Percentiles rank a stretch among this genome's conserved stretches.
These are phyloP conservation scores for Verticillium nonalfalfae DNA, from an alignment of 2,329 filamentous ascomycete genomes.

Conservation along the genomic window DNA sequence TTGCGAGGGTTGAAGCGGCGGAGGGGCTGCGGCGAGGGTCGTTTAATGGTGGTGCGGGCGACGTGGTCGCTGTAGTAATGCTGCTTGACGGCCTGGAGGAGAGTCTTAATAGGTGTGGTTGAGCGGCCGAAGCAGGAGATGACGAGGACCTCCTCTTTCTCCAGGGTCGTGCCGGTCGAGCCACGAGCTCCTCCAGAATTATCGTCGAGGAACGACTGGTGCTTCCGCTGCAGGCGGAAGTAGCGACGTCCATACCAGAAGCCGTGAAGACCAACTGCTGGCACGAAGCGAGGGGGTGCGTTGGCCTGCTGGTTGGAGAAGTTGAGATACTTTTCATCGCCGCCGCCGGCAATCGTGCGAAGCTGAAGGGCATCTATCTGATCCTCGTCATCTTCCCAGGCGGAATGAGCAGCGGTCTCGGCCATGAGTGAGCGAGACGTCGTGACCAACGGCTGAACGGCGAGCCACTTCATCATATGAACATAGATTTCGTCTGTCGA, in stretches of 20 bases:
- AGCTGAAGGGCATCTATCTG: conserved; percentile 31
- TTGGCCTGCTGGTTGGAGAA: conserved; percentile 52
- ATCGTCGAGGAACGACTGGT: conserved; percentile 33
- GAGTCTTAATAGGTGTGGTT: conserved; percentile 45
- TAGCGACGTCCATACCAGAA: conserved; percentile 50
- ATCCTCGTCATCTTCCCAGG: conserved; percentile 51
- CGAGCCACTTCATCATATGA: conserved; percentile 54
- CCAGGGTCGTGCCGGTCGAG: conserved; percentile 12
- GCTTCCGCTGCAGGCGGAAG: conserved; percentile 39
- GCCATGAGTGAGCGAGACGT: conserved; percentile 47
- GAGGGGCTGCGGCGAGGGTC: conserved; percentile 38
- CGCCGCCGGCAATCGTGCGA: conserved; percentile 26
- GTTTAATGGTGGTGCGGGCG: conserved; percentile 52
- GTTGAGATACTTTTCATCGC: conserved; percentile 40
- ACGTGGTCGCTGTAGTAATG: conserved; percentile 44
- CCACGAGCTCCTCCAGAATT: conserved; percentile 19
- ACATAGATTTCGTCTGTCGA: conserved; percentile 51
- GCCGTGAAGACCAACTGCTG: conserved; percentile 43
- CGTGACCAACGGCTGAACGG: conserved; percentile 42
- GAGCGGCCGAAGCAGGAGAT: conserved; percentile 49
- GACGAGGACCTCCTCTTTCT: conserved; percentile 44
- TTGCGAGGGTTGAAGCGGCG: conserved; percentile 29
- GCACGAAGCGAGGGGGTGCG: conserved; percentile 44
- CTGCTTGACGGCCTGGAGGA: conserved; percentile 47
- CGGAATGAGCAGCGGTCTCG: conserved; percentile 46